Evolutionary conservation across 495 filamentous ascomycete species (phyloP).

Genomic region (Pyrenula massariospora): DNA sequence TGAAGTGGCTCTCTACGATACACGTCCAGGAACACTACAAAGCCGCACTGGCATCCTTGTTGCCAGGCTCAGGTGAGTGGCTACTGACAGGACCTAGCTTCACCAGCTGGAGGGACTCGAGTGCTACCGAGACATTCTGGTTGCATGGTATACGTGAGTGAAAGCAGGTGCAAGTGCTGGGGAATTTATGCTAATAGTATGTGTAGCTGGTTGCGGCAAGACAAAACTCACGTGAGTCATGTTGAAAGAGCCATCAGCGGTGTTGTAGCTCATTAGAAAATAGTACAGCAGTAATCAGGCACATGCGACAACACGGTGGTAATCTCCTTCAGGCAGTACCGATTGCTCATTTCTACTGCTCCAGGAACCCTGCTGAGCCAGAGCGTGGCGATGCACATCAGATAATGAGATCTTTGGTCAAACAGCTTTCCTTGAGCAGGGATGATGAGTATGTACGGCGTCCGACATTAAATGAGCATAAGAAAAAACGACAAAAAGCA

Average conservation of each 20-base stretch:
- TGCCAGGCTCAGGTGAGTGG: not conserved
- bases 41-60: not conserved
- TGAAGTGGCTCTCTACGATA: not conserved
- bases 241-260: not conserved
- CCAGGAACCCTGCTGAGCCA: conserved; percentile 11
- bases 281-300: too few relatives aligned
- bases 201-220: conserved; percentile 6
- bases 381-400: conserved; percentile 10
- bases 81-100: not conserved
- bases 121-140: conserved; percentile 1
- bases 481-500: conserved; percentile 1
- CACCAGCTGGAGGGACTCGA: not conserved
- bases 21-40: not conserved
- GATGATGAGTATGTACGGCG: not conserved
- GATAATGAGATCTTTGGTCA: conserved; percentile 11
- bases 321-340: not conserved
- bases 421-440: conserved; percentile 9
- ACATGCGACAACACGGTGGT: too few relatives aligned
- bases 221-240: conserved; percentile 2
- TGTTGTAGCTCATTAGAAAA: too few relatives aligned
- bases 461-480: not conserved
- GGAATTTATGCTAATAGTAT: not conserved
- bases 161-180: too few relatives aligned
- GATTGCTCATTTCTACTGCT: conserved; percentile 14
- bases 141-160: conserved; percentile 6